Conservation (phyloP, 2,329 filamentous ascomycete genomes). For the Davidsoniella australis region DNA sequence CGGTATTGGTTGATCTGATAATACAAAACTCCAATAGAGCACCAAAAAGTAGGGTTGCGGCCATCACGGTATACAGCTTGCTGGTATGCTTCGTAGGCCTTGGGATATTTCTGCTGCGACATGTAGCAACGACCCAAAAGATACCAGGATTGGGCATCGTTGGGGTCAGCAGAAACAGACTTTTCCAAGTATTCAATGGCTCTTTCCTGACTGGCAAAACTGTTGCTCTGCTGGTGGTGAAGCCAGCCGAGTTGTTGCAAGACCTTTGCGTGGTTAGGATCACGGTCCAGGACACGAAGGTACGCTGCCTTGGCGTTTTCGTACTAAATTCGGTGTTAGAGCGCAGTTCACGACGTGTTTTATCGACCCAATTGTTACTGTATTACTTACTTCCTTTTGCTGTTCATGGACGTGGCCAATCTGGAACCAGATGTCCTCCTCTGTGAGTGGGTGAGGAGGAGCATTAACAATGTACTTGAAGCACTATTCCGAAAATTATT, state of each 20-base stretch:
- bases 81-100: constrained; percentile 96
- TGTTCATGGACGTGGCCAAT: constrained; percentile 98
- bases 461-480: constrained; percentile 96
- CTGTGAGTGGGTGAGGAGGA: constrained; percentile 77
- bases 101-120: constrained; percentile 97
- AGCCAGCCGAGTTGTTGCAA: constrained; percentile 95
- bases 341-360: constrained; percentile 18
- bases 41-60: constrained; percentile 97
- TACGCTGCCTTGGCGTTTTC: constrained; percentile 88
- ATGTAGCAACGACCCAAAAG: constrained; percentile 95
- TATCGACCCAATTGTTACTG: constrained; percentile 13
- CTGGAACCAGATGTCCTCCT: constrained; percentile 99
- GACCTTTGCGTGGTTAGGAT: constrained; percentile 94
- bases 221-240: constrained; percentile 87
- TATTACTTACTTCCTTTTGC: constrained; percentile 74
- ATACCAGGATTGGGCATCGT: constrained; percentile 96
- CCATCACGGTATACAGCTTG: constrained; percentile 97
- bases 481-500: constrained; percentile 41
- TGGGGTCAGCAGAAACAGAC: constrained; percentile 84
- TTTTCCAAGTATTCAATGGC: constrained; percentile 96
- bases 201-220: constrained; percentile 81
- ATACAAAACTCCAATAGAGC: constrained; percentile 94
- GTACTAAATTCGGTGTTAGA: constrained; percentile 39
- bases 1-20: constrained; percentile 99
- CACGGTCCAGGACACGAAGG: constrained; percentile 78